Conservation (phyloP, 2,329 filamentous ascomycete species). For the Penicillium sp. region DNA sequence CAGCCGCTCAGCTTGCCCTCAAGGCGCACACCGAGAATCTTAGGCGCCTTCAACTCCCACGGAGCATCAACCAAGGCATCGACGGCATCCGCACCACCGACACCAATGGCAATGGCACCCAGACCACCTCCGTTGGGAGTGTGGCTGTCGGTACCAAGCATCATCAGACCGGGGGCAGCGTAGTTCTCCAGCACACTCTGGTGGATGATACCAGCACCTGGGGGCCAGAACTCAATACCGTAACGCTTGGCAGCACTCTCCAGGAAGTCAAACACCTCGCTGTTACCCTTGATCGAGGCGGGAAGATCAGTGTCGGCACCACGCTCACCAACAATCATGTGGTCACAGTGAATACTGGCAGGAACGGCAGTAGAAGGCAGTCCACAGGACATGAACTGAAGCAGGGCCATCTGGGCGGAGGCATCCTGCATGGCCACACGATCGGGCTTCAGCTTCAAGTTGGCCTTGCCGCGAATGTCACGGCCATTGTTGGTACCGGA, state of each 20-base stretch:
- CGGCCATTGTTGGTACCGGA: conserved; percentile 79
- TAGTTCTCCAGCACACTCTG: conserved; percentile 99
- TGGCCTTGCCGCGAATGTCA: conserved; percentile 81
- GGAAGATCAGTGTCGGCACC: conserved; percentile 85
- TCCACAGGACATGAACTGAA: conserved; percentile 98
- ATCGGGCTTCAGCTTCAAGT: conserved; percentile 95
- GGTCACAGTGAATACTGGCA: conserved; percentile 97
- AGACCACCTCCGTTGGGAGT: conserved; percentile 97
- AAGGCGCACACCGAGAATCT: conserved; percentile 93
- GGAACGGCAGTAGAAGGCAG: conserved; percentile 87
- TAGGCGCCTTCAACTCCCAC: conserved; percentile 98
- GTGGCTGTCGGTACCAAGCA: conserved; percentile 97
- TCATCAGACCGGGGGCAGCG: conserved; percentile 94
- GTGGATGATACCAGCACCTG: conserved; percentile 92
- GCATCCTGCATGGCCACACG: conserved; percentile 99
- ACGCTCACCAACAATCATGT: conserved; percentile 94
- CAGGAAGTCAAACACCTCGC: conserved; percentile 96
- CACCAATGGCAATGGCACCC: conserved; percentile 91
- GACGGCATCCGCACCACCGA: conserved; percentile 96
- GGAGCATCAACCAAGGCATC: conserved; percentile 97
- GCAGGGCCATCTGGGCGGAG: conserved; percentile 93
- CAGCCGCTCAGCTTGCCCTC: conserved; percentile 88
- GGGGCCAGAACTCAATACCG: conserved; percentile 94
- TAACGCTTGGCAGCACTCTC: conserved; percentile 90
- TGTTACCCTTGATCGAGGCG: conserved; percentile 84